These are phyloP conservation scores for Barnettozyma pratensis DNA, from an alignment of 805 yeast species.

Conservation along the genomic window DNA sequence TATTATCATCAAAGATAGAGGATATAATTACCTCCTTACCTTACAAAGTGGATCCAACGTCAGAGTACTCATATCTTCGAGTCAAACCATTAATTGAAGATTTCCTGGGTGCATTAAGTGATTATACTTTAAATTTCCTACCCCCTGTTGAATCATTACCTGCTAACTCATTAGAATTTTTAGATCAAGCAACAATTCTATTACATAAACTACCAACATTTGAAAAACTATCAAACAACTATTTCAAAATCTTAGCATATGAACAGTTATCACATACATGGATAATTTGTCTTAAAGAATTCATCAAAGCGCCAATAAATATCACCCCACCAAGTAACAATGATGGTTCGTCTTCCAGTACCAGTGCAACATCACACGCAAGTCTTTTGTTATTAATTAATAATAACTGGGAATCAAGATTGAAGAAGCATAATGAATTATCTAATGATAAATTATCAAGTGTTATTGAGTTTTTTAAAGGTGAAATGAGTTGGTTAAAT, in stretches of 20 bases:
- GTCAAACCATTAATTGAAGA: conserved; percentile 65
- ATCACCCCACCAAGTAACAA: background rate
- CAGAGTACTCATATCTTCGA: conserved; percentile 74
- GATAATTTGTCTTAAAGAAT: conserved; percentile 40
- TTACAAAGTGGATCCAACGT: conserved; percentile 64
- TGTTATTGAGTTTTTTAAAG: conserved; percentile 39
- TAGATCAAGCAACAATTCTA: conserved; percentile 55
- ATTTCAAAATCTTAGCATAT: conserved; percentile 44
- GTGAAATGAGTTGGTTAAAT: conserved; percentile 31
- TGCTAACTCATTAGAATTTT: conserved; percentile 50
- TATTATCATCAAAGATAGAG: conserved; percentile 38
- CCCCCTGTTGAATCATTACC: conserved; percentile 61
- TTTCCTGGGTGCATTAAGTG: conserved; percentile 65
- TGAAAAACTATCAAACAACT: conserved; percentile 39
- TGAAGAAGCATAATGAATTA: conserved; percentile 39
- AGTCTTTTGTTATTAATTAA: conserved; percentile 34
- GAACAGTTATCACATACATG: conserved; percentile 58
- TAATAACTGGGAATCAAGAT: conserved; percentile 35
- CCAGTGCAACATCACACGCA: conserved; percentile 22
- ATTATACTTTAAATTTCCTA: conserved; percentile 64
- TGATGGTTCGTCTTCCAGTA: conserved; percentile 8
- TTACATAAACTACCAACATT: conserved; percentile 66
- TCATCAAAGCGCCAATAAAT: conserved; percentile 5
- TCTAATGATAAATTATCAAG: conserved; percentile 37
- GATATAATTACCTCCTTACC: conserved; percentile 52